Base-by-base conservation (phyloP, 441 rosid species). In the Adansonia grandidieri region DNA sequence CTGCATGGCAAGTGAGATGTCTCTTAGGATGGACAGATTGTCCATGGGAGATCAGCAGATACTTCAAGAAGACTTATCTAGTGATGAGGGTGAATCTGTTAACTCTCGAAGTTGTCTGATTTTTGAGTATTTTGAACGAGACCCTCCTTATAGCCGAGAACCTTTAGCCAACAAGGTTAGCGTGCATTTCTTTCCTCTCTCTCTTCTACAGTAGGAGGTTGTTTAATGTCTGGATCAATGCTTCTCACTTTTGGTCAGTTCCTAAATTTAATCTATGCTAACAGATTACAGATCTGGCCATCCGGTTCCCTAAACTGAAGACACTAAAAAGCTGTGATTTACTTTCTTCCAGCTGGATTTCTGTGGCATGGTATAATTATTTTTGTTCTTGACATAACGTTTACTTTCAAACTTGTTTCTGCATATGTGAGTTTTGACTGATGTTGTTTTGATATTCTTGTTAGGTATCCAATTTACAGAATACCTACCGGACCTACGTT, bases 391-490 rank as follows among this genome's bases (percentile, higher is more conserved):
- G 61, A 15, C 62, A 10, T 69, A 45, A 4, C 14, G 13, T 67
- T 14, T 78, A 28, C 76, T 81, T 64, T 62, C 50, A 0, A 54
- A 63, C 20, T 17, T 24, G 17, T 53, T 15, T 70, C 42, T 60
- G 74, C 64, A 65, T 61, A 51, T 71, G 22, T 80, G 68, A 62
- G 76, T 82, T 84, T 69, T 69, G n/a, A n/a, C n/a, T n/a, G n/a
- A 24, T 40, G 63, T 79, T 45, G 9, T 73, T 37, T 0, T 81
- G 71, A 69, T 22, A 69, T 32, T 58, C 60, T 75, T 86, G 83
- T 78, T 78, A 91, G 96, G 98, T 93, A 91, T 80, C 98, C 98
- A 71, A 89, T 93, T 77, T 93, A 93, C 87, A 89, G 93, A 86
- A 91, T 91, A 84, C 98, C 98, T 47, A 93, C 92, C 13, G 95